Evolutionary conservation across 1,284 basidiomycete species (phyloP), one percentile per base, ranked within the genome.

Genomic region (Vanrija sp.): DNA sequence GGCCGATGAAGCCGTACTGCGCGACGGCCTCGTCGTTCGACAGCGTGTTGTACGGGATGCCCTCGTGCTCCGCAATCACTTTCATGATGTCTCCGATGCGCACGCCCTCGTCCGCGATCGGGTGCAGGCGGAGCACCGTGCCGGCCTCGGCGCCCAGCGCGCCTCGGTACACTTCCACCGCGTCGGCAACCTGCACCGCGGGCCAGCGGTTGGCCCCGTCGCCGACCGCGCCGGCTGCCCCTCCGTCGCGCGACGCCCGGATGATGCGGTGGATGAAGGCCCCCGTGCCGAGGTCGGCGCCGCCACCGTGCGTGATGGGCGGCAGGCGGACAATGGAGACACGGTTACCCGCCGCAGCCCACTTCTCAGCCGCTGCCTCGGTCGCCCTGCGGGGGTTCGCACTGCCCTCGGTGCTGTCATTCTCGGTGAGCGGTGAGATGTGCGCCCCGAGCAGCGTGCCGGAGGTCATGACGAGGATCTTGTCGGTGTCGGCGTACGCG

Each of bases 231-330:
- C 10, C 34, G 10, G 34, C 34, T 8, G 12, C 12, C 7, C 34
- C 34, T 5, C 34, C 34, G 10, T 12, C 34, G 12, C 34, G 9
- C 4, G 10, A 12, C 12, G 34, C 34, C 9, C 34, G 34, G 34
- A 34, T 34, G 34, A 34, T 12, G 12, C 34, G 34, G 34, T 34
- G 34, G 34, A 34, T 34, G 12, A 34, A 34, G 34, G 10, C 34
- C 2, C 34, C 34, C 5, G 12, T 12, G 12, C 34, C 34, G 12
- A 34, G 34, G 34, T 34, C 34, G 21, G 21, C 21, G 7, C 28
- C 28, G 34, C 34, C 34, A 2, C 65, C 65, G 50, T 73, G 71
- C 5, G 64, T 60, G 10, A 57, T 49, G 1, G 65, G 62, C 8
- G 64, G 19, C 6, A 71, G 56, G 10, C 68, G 62, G 5, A 70